Percentiles rank a stretch among this genome's conserved stretches.
phyloP scores from a whole-genome alignment of 2,329 filamentous ascomycete species.

The Alternaria dauci region DNA sequence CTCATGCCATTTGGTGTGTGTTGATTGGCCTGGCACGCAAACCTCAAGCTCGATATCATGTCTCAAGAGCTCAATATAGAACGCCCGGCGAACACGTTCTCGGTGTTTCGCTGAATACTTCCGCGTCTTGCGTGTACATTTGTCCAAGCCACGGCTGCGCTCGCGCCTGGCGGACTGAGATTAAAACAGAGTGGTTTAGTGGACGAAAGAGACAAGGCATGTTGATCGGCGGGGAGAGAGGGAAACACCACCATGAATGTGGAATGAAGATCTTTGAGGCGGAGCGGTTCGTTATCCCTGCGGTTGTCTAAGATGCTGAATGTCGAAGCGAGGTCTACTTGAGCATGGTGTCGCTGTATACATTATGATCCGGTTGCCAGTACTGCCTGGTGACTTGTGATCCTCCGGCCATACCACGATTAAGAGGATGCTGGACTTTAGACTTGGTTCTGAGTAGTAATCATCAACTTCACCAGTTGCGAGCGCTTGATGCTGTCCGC shows the following conservation, averaged over 20 bases:
- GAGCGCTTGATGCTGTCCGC: neutral
- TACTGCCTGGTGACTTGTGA: neutral
- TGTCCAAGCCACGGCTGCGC: neutral
- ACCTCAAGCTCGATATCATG: neutral
- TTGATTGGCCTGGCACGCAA: neutral
- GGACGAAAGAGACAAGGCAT: neutral
- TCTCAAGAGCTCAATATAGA: no score
- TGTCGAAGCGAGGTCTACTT: neutral
- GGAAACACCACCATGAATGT: neutral
- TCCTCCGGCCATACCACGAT: neutral
- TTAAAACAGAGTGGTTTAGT: conserved; percentile 1
- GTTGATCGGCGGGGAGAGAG: neutral
- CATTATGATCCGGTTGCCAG: neutral
- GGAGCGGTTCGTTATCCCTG: neutral
- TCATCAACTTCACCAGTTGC: neutral
- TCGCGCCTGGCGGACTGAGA: conserved; percentile 3
- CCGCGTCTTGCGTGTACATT: neutral
- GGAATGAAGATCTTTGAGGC: conserved; percentile 5
- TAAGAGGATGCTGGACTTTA: neutral
- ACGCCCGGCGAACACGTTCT: neutral
- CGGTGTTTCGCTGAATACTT: neutral
- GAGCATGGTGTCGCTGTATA: neutral
- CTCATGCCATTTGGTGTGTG: conserved; percentile 1
- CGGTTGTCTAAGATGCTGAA: neutral
- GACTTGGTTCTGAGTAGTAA: neutral